phyloP scores from a whole-genome alignment of 1,284 basidiomycete species.

The Sporisorium reilianum region DNA sequence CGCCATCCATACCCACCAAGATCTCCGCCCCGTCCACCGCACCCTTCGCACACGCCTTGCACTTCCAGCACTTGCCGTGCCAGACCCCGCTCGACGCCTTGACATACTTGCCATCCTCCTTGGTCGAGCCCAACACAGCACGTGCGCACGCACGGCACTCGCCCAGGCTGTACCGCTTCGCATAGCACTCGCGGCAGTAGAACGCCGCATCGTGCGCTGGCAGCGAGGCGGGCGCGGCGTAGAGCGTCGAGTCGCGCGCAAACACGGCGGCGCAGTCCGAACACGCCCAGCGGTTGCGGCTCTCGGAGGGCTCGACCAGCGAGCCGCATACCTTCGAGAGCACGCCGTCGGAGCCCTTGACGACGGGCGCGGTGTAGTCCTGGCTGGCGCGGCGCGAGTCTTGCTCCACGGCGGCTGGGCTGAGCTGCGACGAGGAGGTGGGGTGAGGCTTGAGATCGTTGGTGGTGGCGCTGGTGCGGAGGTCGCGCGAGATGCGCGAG shows the following conservation, averaged over 20 bases:
- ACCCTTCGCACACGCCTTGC: conserved; percentile 32
- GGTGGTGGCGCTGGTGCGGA: conserved; percentile 17
- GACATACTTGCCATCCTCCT: conserved; percentile 60
- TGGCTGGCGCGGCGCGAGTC: conserved; percentile 15
- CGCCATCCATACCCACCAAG: conserved; percentile 55
- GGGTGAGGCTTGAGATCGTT: neutral
- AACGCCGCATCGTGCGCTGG: conserved; percentile 13
- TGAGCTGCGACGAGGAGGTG: neutral
- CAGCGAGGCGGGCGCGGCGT: conserved; percentile 43
- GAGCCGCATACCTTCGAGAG: conserved; percentile 59
- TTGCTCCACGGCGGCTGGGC: neutral
- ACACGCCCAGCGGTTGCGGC: conserved; percentile 55
- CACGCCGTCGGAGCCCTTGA: conserved; percentile 49
- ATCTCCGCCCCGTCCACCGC: conserved; percentile 29
- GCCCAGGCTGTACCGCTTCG: conserved; percentile 49
- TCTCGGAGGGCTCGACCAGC: conserved; percentile 52
- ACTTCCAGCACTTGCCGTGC: conserved; percentile 61
- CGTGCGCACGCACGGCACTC: conserved; percentile 36
- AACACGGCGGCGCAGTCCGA: conserved; percentile 48
- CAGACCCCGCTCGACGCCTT: conserved; percentile 45
- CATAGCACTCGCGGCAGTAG: conserved; percentile 57
- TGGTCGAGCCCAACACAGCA: conserved; percentile 55
- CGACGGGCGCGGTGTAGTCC: conserved; percentile 49
- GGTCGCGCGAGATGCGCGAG: conserved; percentile 51
- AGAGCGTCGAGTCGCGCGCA: conserved; percentile 60